These are phyloP conservation scores for Camillea tinctor DNA, from an alignment of 2,329 filamentous ascomycete genomes.

Conservation along the genomic window DNA sequence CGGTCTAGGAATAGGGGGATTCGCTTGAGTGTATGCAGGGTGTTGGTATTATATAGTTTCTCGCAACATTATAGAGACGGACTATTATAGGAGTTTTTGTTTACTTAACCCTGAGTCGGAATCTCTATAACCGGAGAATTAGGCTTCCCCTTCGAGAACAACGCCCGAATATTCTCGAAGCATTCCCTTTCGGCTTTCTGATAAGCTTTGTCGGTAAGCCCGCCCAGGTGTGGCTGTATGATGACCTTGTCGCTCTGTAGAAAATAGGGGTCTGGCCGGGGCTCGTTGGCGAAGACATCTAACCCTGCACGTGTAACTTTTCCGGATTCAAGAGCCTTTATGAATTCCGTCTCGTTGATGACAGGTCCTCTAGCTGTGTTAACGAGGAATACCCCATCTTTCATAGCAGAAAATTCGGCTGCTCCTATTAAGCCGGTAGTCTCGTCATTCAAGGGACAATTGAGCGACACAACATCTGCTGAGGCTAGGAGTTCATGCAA, in stretches of 20 bases:
- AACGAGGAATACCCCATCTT: constrained; percentile 21
- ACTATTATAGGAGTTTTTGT: neutral
- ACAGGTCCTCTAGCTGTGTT: constrained; percentile 34
- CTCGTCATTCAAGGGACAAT: constrained; percentile 12
- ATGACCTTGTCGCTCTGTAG: constrained; percentile 39
- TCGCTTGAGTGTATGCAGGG: too few species aligned
- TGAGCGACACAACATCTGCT: constrained; percentile 42
- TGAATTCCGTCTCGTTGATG: constrained; percentile 29
- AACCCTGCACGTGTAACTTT: constrained; percentile 29
- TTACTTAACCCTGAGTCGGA: neutral
- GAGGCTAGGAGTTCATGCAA: constrained; percentile 39
- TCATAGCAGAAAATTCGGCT: constrained; percentile 23
- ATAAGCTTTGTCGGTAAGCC: constrained; percentile 43
- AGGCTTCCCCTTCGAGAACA: constrained; percentile 39
- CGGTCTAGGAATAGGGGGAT: too few species aligned
- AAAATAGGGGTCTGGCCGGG: constrained; percentile 34
- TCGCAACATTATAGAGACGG: too few species aligned
- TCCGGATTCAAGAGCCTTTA: constrained; percentile 25
- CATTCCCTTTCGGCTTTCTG: constrained; percentile 43
- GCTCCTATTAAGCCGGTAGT: constrained; percentile 26
- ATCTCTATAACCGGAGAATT: constrained; percentile 36
- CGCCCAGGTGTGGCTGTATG: constrained; percentile 45
- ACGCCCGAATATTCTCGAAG: constrained; percentile 44
- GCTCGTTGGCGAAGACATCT: constrained; percentile 33
- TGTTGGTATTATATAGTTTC: too few species aligned